Conservation (phyloP, 2,329 filamentous ascomycete species). For the Plenodomus tracheiphilus region DNA sequence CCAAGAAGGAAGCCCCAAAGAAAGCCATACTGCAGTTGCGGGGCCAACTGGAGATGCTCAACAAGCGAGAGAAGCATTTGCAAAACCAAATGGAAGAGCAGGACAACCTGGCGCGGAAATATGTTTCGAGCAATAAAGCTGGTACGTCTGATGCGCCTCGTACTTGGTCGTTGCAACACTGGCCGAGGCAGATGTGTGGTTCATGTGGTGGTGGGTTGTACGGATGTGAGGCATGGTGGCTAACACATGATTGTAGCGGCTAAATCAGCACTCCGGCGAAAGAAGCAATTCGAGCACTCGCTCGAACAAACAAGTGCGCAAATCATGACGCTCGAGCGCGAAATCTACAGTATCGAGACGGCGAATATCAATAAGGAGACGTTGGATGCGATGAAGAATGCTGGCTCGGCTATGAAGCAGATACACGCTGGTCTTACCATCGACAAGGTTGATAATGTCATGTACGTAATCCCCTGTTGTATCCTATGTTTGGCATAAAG, state of each 20-base stretch:
- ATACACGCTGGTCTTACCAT: constrained; percentile 91
- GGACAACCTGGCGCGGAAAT: constrained; percentile 84
- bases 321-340: constrained; percentile 89
- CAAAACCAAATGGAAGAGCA: constrained; percentile 93
- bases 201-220: background rate
- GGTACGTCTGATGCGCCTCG: constrained; percentile 61
- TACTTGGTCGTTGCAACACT: background rate
- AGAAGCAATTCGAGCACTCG: constrained; percentile 91
- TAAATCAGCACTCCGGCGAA: constrained; percentile 85
- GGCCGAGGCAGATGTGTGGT: background rate
- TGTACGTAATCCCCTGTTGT: constrained; percentile 69
- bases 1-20: constrained; percentile 92
- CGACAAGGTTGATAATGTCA: constrained; percentile 92
- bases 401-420: constrained; percentile 84
- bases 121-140: constrained; percentile 85
- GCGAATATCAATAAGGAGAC: constrained; percentile 99
- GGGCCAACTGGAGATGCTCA: constrained; percentile 92
- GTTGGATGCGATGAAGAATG: constrained; percentile 88
- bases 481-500: background rate
- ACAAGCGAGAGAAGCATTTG: constrained; percentile 91
- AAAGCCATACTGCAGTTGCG: constrained; percentile 90
- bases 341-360: constrained; percentile 95
- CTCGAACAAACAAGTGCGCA: constrained; percentile 88
- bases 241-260: constrained; percentile 66
- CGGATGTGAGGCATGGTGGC: background rate